Base-by-base conservation (phyloP, 2,329 filamentous ascomycete species). In the Xylaria sp. region DNA sequence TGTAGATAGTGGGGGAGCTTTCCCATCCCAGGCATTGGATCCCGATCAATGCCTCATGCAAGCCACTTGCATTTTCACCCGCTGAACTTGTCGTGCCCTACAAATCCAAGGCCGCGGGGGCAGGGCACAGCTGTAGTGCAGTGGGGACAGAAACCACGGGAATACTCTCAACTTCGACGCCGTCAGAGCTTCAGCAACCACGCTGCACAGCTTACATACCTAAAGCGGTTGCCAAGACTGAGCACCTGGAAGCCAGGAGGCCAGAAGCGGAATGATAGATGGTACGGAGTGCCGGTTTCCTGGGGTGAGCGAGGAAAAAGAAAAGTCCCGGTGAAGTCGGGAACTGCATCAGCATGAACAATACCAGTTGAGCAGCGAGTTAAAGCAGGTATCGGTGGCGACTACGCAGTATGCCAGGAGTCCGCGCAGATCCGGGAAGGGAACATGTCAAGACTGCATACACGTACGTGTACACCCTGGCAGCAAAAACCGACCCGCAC, bases 11-110 rank as follows among this genome's bases (percentile, higher is more conserved):
- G 58, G 42, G 27, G 66, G 55, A 47, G 44, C 42, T 36, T 57
- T 44, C 54, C 38, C 31, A 36, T 54, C 38, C 57, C 47, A 58
- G 51, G 62, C n/a, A 65, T 50, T 64, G 57, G 54, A 55, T 61
- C 53, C 51, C 65, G 38, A 63, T 47, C 59, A 66, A 66, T 59
- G 47, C 58, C 54, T 60, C 45, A 63, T 66, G 63, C 63, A 66
- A 66, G 63, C 64, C 64, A 66, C 64, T 44, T 59, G 64, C 64
- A 66, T 59, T 59, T 55, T 66, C 64, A 63, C 64, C 64, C 60
- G 59, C 60, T 49, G 47, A 55, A 36, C 33, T 68, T 53, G 56
- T 45, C 22, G 27, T 57, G 31, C 60, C 64, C 51, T 62, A 39
- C 45, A 38, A n/a, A 58, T 44, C 55, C 47, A 56, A 45, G 31